phyloP scores from a whole-genome alignment of 805 yeast species.

The Candida boleticola region DNA sequence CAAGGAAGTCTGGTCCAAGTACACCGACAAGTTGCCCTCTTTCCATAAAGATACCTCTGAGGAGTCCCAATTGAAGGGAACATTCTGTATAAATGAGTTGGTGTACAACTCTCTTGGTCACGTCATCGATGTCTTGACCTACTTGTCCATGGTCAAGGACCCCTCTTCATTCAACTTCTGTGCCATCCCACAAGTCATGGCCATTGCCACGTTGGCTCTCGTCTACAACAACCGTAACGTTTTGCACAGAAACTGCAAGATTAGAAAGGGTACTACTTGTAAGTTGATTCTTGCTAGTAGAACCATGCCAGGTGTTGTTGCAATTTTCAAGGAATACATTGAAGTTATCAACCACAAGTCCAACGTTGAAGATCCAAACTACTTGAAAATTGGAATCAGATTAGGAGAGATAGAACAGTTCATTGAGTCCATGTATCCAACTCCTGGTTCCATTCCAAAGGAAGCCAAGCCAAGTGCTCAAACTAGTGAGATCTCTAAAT shows the following conservation, averaged over 20 bases:
- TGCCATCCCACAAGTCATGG: slow-evolving; percentile 99
- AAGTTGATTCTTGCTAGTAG: slow-evolving; percentile 69
- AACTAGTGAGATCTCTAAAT: slow-evolving; percentile 37
- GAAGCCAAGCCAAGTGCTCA: slow-evolving; percentile 37
- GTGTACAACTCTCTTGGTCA: slow-evolving; percentile 78
- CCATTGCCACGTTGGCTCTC: slow-evolving; percentile 87
- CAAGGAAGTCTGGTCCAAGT: slow-evolving; percentile 83
- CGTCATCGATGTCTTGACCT: slow-evolving; percentile 71
- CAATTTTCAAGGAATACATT: slow-evolving; percentile 72
- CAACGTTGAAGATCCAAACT: slow-evolving; percentile 80
- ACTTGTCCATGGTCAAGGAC: slow-evolving; percentile 74
- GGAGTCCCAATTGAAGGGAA: slow-evolving; percentile 54
- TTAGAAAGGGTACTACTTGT: slow-evolving; percentile 87
- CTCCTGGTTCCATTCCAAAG: slow-evolving; percentile 48
- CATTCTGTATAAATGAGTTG: slow-evolving; percentile 76
- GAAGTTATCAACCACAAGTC: slow-evolving; percentile 77
- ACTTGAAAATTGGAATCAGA: slow-evolving; percentile 74
- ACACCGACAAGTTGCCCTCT: slow-evolving; percentile 61
- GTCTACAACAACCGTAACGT: slow-evolving; percentile 80
- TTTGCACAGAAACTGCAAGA: slow-evolving; percentile 72
- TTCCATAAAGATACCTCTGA: slow-evolving; percentile 43
- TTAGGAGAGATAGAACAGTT: slow-evolving; percentile 89
- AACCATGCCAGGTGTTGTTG: slow-evolving; percentile 70
- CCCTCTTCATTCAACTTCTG: slow-evolving; percentile 86
- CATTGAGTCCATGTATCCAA: slow-evolving; percentile 74